Base-by-base conservation (phyloP, 2,329 filamentous ascomycete genomes). In the Pseudogymnoascus sp. region DNA sequence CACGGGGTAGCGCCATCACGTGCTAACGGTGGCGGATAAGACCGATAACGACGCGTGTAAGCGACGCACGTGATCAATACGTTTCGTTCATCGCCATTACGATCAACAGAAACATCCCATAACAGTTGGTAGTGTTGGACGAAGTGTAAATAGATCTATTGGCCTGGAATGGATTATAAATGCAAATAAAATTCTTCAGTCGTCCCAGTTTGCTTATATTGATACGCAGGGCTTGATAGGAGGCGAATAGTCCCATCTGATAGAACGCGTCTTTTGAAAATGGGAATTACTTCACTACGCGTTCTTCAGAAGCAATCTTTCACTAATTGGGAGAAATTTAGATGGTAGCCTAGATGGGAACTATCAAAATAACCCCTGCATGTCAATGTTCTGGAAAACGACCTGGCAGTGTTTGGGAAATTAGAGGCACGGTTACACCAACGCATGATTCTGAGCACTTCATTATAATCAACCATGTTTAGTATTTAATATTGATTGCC, bases 311-410 rank as follows among this genome's bases (percentile, higher is more conserved):
- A 35, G 28, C 28, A 18, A 53, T 33, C 28, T 33, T 28, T 6
- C 18, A 33, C 47, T 35, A 14, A 18, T 14, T 20, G 28, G 28
- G 47, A 53, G 25, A 1, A 20, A 12, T 53, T 53, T 28, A 35
- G 47, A 11, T 3, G 9, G 15, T 15, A 20, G 3, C 47, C n/a
- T 20, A 20, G n/a, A 33, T 14, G 9, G 47, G 47, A 53, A 53
- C 15, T 53, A 9, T 33, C 15, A 33, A 47, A 53, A 53, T 53
- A 28, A 20, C 28, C 47, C 28, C 47, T 53, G 47, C 3, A 53
- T 33, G 47, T 53, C 33, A 20, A 53, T 53, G 47, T 53, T 53
- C 47, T 53, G 47, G 47, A 53, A 53, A 53, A 35, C 28, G 47
- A 33, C 9, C 30, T 28, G 25, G 47, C 28, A 14, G 20, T 53